Base-by-base conservation (phyloP, 257 asterid genomes). In the Jacaranda copaia region DNA sequence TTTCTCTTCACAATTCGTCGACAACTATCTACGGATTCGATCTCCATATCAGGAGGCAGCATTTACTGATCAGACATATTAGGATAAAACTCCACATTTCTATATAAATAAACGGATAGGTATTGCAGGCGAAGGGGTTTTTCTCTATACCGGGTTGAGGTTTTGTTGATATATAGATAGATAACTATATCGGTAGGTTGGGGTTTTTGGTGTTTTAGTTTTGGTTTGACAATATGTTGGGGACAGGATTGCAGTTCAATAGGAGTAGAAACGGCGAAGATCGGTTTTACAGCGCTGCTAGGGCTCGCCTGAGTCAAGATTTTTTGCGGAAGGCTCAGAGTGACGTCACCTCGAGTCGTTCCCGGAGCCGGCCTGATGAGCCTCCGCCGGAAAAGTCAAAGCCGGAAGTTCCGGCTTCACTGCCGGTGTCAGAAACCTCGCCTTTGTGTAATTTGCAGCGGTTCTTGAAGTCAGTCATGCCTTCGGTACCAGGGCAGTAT, bases 211-310 rank as follows among this genome's bases (percentile, higher is more conserved):
- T 77, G n/a, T 43, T 48, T 16, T 42, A 55, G 72, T 42, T 80
- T 78, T 59, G 68, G 49, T 55, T 20, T 35, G 75, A 51, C 38
- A 65, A 80, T 72, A 93, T 95, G 99, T 88, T 89, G 89, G 98
- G 97, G 73, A 81, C 96, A 64, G 97, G 99, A 71, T 77, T 93
- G 89, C 97, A 90, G 88, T 88, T 91, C 82, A 87, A 87, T 84
- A 78, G 92, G 89, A 91, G 91, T 89, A 85, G 89, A 81, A 88
- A 92, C 57, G 95, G 90, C 35, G 98, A 93, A 20, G 97, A 87
- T 88, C 87, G 96, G 80, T 89, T 91, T 88, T 91, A 88, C 84
- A 85, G 94, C 84, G 92, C 89, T 42, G 90, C 94, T 2, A 91
- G 86, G 85, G 90, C 96, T 75, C 92, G 91, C 58, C 81, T 87